These are phyloP conservation scores for Aspergillus biplanus DNA, from an alignment of 495 filamentous ascomycete species.

Conservation along the genomic window DNA sequence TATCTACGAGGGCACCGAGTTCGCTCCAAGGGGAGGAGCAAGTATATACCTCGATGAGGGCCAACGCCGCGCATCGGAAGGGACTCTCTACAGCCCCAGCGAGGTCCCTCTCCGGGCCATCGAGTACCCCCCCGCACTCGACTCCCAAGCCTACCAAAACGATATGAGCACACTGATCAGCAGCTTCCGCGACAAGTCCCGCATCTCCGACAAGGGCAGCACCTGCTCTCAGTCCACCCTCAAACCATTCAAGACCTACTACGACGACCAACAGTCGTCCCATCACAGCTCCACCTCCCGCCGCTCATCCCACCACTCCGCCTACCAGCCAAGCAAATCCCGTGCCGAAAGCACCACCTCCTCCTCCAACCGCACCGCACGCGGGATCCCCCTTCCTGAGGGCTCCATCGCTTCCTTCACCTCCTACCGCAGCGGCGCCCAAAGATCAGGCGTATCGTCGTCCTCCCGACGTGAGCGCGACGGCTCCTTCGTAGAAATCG, in stretches of 20 bases:
- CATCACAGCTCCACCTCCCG: conserved; percentile 1
- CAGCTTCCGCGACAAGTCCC: conserved; percentile 44
- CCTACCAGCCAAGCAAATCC: conserved; percentile 14
- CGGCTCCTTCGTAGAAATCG: conserved; percentile 55
- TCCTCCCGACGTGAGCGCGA: conserved; percentile 39
- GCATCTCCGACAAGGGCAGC: conserved; percentile 37
- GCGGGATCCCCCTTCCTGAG: conserved; percentile 36
- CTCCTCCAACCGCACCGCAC: conserved; percentile 36
- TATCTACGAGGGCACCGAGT: conserved; percentile 48
- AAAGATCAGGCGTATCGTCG: conserved; percentile 31
- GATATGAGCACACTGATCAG: conserved; percentile 45
- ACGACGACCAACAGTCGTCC: conserved; percentile 28
- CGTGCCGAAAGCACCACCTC: conserved; percentile 33
- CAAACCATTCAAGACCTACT: conserved; percentile 45
- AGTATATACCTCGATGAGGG: conserved; percentile 38
- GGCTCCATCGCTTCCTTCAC: conserved; percentile 28
- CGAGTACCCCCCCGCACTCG: conserved; percentile 42
- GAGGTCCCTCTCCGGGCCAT: conserved; percentile 46
- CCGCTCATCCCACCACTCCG: conserved; percentile 20
- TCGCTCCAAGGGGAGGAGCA: conserved; percentile 28
- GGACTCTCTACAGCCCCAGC: conserved; percentile 40
- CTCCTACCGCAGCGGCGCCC: conserved; percentile 27
- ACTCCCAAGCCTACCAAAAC: conserved; percentile 34
- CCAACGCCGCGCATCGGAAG: conserved; percentile 43
- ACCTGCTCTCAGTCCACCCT: conserved; percentile 45